phyloP scores from a whole-genome alignment of 2,329 filamentous ascomycete species.

The Diaporthe helianthi region DNA sequence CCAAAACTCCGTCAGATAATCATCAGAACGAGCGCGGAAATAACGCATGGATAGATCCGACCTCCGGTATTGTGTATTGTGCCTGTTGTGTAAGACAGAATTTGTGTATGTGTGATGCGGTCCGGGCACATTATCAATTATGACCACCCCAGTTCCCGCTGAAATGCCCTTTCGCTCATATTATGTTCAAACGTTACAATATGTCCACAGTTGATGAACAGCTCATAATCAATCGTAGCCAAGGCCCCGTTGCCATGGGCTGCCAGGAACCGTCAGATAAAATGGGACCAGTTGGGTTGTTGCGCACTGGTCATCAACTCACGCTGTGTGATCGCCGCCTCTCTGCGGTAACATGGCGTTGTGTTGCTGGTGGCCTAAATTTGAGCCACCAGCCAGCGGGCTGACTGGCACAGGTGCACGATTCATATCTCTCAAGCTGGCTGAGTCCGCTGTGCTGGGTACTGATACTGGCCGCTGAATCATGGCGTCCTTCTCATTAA shows the following conservation, averaged over 20 bases:
- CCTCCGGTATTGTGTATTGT: neutral
- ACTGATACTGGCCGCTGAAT: constrained; percentile 37
- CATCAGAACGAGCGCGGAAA: constrained; percentile 9
- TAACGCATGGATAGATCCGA: neutral
- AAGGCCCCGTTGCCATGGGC: constrained; percentile 63
- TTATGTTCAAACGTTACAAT: constrained; percentile 25
- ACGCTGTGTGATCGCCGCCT: constrained; percentile 55
- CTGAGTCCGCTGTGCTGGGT: constrained; percentile 37
- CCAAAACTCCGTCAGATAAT: constrained; percentile 24
- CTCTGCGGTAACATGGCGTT: constrained; percentile 48
- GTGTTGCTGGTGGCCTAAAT: constrained; percentile 49
- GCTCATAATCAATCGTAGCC: constrained; percentile 53
- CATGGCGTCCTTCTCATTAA: constrained; percentile 35
- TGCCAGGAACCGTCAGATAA: constrained; percentile 42
- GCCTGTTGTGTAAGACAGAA: neutral
- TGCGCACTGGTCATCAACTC: constrained; percentile 38
- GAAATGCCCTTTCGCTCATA: neutral
- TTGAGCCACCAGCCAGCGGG: constrained; percentile 42
- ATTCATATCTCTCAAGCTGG: constrained; percentile 37
- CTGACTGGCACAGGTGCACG: constrained; percentile 36
- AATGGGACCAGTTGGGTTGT: constrained; percentile 15
- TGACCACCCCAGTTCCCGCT: neutral
- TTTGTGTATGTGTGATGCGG: constrained; percentile 4
- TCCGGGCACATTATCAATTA: constrained; percentile 24
- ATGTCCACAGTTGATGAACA: neutral